Conservation (phyloP, 2,329 filamentous ascomycete species). For the Colletotrichum sp. region DNA sequence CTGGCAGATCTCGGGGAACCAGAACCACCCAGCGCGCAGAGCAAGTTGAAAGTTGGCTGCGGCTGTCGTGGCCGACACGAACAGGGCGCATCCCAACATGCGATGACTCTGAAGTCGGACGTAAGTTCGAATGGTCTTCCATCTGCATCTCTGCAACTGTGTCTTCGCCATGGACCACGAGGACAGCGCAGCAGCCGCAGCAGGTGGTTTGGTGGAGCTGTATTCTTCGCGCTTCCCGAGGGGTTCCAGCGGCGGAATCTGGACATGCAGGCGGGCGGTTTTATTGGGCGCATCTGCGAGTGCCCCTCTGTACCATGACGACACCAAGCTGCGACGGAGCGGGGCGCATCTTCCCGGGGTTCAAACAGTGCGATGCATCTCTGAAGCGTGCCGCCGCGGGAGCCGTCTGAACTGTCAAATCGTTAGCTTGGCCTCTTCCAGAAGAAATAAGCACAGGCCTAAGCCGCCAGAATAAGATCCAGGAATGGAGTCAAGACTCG, state of each 20-base stretch:
- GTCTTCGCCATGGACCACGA: not conserved
- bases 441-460: not conserved
- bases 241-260: not conserved
- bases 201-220: not conserved
- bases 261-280: not conserved
- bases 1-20: not conserved
- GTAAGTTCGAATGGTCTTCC: not conserved
- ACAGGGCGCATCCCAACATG: not conserved
- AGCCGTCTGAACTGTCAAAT: not conserved
- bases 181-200: slow-evolving; percentile 1
- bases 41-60: not conserved
- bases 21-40: not conserved
- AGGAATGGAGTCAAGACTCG: not conserved
- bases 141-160: not conserved
- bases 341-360: slow-evolving; percentile 7
- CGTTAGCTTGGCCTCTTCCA: not conserved
- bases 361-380: not conserved
- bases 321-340: slow-evolving; percentile 3
- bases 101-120: not conserved
- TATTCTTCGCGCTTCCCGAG: slow-evolving; percentile 14
- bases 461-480: not conserved
- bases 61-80: not conserved
- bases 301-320: slow-evolving; percentile 15
- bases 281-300: slow-evolving; percentile 5
- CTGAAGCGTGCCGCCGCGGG: not conserved